A percentile compares a stretch with the other conserved stretches of the same genome.
Evolutionary conservation across 2,329 filamentous ascomycete genomes (phyloP).

Genomic region (Penicillium hordei): DNA sequence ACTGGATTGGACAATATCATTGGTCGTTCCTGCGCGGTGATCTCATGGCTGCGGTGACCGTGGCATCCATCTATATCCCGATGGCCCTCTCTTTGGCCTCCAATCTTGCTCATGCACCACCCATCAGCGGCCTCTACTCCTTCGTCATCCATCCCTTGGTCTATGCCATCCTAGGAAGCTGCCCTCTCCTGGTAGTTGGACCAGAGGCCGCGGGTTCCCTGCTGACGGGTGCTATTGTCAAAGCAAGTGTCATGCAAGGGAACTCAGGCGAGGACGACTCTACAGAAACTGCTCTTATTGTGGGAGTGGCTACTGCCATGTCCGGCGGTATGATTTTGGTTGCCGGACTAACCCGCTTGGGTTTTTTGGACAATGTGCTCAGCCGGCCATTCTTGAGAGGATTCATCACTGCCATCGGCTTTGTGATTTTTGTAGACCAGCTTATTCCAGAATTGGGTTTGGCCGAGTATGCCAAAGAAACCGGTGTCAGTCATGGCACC

Average conservation of each 20-base stretch:
- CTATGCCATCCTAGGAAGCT: conserved; percentile 88
- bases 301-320: conserved; percentile 83
- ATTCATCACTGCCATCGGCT: conserved; percentile 95
- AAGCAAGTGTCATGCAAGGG: conserved; percentile 70
- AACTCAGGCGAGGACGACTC: conserved; percentile 65
- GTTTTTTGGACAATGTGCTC: conserved; percentile 91
- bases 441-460: conserved; percentile 87
- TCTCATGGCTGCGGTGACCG: conserved; percentile 82
- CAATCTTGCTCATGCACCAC: conserved; percentile 88
- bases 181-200: conserved; percentile 88
- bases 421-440: conserved; percentile 95
- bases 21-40: conserved; percentile 82
- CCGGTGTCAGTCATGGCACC: conserved; percentile 72
- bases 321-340: conserved; percentile 85
- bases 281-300: conserved; percentile 74
- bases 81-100: conserved; percentile 93
- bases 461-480: conserved; percentile 61
- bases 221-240: conserved; percentile 82
- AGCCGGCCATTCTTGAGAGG: conserved; percentile 89
- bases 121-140: conserved; percentile 89
- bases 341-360: conserved; percentile 79
- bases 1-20: conserved; percentile 86
- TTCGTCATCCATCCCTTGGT: conserved; percentile 91
- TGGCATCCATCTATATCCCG: conserved; percentile 97
- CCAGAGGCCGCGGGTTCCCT: conserved; percentile 93